Conservation (phyloP, 805 yeast genomes). For the Suhomyces kilbournensis region DNA sequence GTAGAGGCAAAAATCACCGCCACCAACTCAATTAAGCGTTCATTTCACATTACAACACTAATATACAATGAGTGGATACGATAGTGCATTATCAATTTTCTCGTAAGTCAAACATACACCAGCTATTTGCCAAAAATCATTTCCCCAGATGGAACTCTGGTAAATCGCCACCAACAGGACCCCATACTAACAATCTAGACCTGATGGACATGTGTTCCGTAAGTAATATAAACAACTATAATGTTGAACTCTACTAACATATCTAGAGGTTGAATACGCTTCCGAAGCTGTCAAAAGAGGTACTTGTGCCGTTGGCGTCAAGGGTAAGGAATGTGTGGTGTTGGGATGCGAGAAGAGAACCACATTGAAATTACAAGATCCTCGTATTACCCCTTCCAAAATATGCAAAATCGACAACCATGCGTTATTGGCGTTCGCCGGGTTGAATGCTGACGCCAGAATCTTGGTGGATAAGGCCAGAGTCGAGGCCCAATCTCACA, state of each 20-base stretch:
- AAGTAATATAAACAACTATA: conserved; percentile 27
- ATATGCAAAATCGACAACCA: conserved; percentile 90
- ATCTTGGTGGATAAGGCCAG: conserved; percentile 92
- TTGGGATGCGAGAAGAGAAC: conserved; percentile 96
- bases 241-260: conserved; percentile 26
- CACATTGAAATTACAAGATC: conserved; percentile 91
- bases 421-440: conserved; percentile 91
- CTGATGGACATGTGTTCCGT: conserved; percentile 98
- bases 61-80: conserved; percentile 90
- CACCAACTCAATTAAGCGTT: neutral
- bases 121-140: neutral
- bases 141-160: neutral
- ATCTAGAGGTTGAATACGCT: conserved; percentile 88
- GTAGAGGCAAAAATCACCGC: conserved; percentile 4
- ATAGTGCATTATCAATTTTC: conserved; percentile 95
- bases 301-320: conserved; percentile 96
- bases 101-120: conserved; percentile 55
- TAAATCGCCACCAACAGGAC: neutral
- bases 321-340: conserved; percentile 84
- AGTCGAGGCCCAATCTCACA: conserved; percentile 93
- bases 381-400: conserved; percentile 93
- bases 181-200: conserved; percentile 52
- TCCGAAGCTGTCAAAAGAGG: conserved; percentile 97
- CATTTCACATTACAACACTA: neutral
- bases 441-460: conserved; percentile 97